These are phyloP conservation scores for Dactylella cylindrospora DNA, from an alignment of 2,329 filamentous ascomycete genomes.

Conservation along the genomic window DNA sequence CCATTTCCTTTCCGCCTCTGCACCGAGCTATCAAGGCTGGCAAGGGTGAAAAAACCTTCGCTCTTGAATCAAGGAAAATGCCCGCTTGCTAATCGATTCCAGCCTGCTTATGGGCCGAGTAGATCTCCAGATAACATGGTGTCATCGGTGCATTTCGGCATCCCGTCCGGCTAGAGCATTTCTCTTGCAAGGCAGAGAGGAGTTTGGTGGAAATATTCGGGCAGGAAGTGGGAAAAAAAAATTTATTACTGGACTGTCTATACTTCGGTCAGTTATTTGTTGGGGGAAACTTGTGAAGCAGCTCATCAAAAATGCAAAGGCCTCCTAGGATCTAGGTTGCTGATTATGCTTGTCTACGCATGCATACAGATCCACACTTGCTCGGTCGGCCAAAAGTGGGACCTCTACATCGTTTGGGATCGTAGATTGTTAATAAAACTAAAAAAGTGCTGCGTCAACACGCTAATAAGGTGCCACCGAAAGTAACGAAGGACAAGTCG, in stretches of 20 bases:
- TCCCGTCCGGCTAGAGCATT: conserved; percentile 13
- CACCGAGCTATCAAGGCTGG: conserved; percentile 18
- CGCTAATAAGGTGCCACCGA: no score
- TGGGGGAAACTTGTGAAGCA: conserved; percentile 33
- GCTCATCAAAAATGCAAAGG: conserved; percentile 35
- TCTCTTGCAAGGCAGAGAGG: not conserved
- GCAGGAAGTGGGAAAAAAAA: not conserved
- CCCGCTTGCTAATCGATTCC: not conserved
- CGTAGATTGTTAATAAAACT: not conserved
- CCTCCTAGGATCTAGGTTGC: conserved; percentile 27
- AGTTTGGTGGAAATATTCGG: conserved; percentile 4
- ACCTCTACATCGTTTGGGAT: not conserved
- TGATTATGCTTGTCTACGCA: conserved; percentile 13
- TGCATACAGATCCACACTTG: conserved; percentile 33
- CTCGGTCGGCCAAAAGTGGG: conserved; percentile 4
- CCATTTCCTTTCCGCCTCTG: conserved; percentile 32
- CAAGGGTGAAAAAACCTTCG: conserved; percentile 5
- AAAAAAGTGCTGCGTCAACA: not conserved
- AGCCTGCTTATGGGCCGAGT: conserved; percentile 17
- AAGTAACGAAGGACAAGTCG: no score
- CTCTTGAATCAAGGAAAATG: conserved; percentile 16
- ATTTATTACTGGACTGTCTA: not conserved
- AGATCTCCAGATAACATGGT: conserved; percentile 42
- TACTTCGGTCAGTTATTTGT: conserved; percentile 34
- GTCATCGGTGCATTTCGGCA: conserved; percentile 35